These are phyloP conservation scores for Fusarium napiforme DNA, from an alignment of 2,329 filamentous ascomycete genomes.

Conservation along the genomic window DNA sequence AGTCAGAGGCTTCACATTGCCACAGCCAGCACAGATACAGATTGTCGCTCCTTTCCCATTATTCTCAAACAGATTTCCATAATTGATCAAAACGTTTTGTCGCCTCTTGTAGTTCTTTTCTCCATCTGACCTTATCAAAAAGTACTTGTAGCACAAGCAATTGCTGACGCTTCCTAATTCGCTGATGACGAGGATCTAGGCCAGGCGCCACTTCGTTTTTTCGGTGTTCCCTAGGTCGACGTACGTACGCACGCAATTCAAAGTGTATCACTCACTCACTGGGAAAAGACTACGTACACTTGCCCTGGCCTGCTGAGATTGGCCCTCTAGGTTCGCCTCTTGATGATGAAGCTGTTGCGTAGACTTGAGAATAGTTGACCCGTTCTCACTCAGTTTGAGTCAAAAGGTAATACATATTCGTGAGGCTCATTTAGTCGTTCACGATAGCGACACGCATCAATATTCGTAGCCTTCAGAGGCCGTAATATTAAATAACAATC, in stretches of 20 bases:
- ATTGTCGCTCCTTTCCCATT: slow-evolving; percentile 37
- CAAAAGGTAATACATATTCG: neutral
- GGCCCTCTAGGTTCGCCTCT: slow-evolving; percentile 32
- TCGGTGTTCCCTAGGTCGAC: slow-evolving; percentile 12
- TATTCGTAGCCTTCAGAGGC: slow-evolving; percentile 17
- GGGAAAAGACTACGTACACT: slow-evolving; percentile 29
- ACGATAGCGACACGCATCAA: slow-evolving; percentile 18
- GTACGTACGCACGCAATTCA: slow-evolving; percentile 18
- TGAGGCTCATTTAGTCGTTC: slow-evolving; percentile 6
- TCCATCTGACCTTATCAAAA: slow-evolving; percentile 11
- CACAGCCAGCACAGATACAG: slow-evolving; percentile 29
- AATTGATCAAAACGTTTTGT: slow-evolving; percentile 15
- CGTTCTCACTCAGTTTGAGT: slow-evolving; percentile 6
- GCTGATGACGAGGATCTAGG: slow-evolving; percentile 33
- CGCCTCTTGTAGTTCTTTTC: slow-evolving; percentile 23
- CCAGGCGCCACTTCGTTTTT: slow-evolving; percentile 28
- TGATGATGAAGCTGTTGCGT: slow-evolving; percentile 40
- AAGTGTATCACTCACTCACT: slow-evolving; percentile 9
- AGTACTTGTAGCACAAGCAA: neutral
- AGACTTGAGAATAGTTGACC: slow-evolving; percentile 23
- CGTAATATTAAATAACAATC: slow-evolving; percentile 27
- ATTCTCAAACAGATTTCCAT: slow-evolving; percentile 26
- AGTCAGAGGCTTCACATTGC: slow-evolving; percentile 28
- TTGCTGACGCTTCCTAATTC: slow-evolving; percentile 32
- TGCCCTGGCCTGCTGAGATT: slow-evolving; percentile 26